Conservation (phyloP, 495 filamentous ascomycete species). For the Aspergillus egyptiacus region DNA sequence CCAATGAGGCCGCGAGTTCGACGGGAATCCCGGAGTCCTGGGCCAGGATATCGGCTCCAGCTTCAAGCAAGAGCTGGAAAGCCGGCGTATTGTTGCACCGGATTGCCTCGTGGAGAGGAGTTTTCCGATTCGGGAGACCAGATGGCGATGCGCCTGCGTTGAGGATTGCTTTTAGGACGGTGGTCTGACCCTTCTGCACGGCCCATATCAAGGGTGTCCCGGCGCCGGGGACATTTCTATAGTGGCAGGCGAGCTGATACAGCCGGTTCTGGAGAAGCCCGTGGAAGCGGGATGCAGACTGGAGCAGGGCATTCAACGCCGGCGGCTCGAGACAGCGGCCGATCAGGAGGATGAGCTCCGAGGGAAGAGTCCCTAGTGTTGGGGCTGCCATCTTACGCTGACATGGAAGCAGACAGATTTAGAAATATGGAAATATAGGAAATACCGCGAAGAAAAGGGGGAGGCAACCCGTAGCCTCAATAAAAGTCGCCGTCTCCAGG, state of each 20-base stretch:
- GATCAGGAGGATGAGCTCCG: conserved; percentile 1
- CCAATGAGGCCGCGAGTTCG: background rate
- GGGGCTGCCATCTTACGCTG: background rate
- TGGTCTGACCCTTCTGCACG: background rate
- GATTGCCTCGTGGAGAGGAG: background rate
- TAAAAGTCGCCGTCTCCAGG: too few relatives aligned
- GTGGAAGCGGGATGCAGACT: background rate
- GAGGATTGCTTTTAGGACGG: background rate
- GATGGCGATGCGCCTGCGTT: background rate
- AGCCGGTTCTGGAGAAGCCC: background rate
- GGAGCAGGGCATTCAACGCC: background rate
- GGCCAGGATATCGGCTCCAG: background rate
- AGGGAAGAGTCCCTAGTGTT: background rate
- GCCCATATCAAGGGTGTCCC: conserved; percentile 6
- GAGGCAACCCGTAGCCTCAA: too few relatives aligned
- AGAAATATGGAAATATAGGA: too few relatives aligned
- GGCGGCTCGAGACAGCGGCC: background rate
- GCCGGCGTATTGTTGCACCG: background rate
- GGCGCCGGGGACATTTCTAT: background rate
- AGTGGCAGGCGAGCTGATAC: background rate
- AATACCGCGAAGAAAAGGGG: too few relatives aligned
- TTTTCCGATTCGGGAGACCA: background rate
- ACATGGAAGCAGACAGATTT: too few relatives aligned
- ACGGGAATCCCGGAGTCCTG: background rate
- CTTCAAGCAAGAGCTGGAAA: background rate